Conservation (phyloP, 2,329 filamentous ascomycete genomes). For the Fusarium citri region DNA sequence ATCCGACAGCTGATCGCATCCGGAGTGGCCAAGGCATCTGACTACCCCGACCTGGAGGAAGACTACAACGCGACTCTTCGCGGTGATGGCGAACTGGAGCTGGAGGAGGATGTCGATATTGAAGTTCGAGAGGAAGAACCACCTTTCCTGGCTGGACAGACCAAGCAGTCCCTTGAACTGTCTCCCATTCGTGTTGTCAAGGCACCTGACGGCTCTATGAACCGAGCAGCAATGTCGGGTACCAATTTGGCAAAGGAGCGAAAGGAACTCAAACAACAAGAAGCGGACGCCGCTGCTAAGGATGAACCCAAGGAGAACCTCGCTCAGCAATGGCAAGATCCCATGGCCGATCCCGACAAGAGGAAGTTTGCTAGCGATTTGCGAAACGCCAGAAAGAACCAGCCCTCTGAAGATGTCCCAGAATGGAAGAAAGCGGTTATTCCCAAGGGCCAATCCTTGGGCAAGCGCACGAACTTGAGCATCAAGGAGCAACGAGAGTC, state of each 20-base stretch:
- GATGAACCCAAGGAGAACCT: constrained; percentile 86
- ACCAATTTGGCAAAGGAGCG: constrained; percentile 89
- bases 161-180: constrained; percentile 93
- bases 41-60: constrained; percentile 94
- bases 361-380: constrained; percentile 91
- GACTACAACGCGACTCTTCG: constrained; percentile 90
- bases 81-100: constrained; percentile 87
- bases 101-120: constrained; percentile 97
- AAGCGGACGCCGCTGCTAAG: constrained; percentile 79
- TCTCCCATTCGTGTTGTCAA: constrained; percentile 97
- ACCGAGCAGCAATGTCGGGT: constrained; percentile 94
- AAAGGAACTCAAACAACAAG: constrained; percentile 87
- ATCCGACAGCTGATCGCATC: constrained; percentile 97
- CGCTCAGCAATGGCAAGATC: constrained; percentile 93
- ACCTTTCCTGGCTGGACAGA: constrained; percentile 94
- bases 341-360: constrained; percentile 88
- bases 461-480: constrained; percentile 87
- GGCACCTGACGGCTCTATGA: constrained; percentile 97
- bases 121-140: constrained; percentile 97
- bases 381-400: constrained; percentile 71
- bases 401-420: constrained; percentile 76
- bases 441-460: constrained; percentile 82
- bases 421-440: constrained; percentile 93
- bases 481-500: constrained; percentile 96
- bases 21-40: constrained; percentile 89